Conservation (phyloP, 495 filamentous ascomycete species). For the Glonium stellatum region DNA sequence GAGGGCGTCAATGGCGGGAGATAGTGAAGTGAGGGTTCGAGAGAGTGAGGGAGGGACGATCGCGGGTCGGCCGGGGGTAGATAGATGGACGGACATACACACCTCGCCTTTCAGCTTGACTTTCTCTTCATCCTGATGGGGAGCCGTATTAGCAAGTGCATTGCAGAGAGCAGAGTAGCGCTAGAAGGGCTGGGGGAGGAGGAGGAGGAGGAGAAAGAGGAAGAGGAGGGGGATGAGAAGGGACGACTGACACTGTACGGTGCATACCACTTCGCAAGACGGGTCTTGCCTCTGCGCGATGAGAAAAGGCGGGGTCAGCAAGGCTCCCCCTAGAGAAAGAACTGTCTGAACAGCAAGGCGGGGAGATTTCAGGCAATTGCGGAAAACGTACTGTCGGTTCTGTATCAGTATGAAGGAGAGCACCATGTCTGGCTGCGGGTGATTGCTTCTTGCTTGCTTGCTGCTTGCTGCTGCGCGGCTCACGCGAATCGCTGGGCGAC, state of each 20-base stretch:
- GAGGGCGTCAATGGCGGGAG: background rate
- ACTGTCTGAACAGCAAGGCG: too few relatives aligned
- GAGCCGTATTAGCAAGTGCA: too few relatives aligned
- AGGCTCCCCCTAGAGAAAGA: background rate
- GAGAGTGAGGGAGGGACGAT: too few relatives aligned
- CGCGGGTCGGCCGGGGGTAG: too few relatives aligned
- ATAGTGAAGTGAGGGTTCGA: background rate
- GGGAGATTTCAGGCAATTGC: conserved; percentile 14
- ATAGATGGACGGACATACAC: conserved; percentile 6
- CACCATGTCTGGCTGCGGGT: conserved; percentile 16
- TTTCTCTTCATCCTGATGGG: conserved; percentile 76
- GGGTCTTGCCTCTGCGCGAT: conserved; percentile 80
- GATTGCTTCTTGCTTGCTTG: too few relatives aligned
- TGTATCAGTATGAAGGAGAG: conserved; percentile 30
- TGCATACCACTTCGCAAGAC: conserved; percentile 97
- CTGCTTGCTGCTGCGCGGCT: too few relatives aligned
- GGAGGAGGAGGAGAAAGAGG: background rate
- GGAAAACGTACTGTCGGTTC: conserved; percentile 27
- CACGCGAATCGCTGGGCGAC: too few relatives aligned
- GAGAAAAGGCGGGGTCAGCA: background rate
- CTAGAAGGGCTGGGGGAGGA: conserved; percentile 5
- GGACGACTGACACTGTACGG: conserved; percentile 73
- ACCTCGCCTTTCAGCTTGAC: conserved; percentile 70
- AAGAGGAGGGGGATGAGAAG: conserved; percentile 8
- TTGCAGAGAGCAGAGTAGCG: background rate